Evolutionary conservation across 768 basidiomycete genomes (phyloP).

Genomic region (Lentinula boryana): DNA sequence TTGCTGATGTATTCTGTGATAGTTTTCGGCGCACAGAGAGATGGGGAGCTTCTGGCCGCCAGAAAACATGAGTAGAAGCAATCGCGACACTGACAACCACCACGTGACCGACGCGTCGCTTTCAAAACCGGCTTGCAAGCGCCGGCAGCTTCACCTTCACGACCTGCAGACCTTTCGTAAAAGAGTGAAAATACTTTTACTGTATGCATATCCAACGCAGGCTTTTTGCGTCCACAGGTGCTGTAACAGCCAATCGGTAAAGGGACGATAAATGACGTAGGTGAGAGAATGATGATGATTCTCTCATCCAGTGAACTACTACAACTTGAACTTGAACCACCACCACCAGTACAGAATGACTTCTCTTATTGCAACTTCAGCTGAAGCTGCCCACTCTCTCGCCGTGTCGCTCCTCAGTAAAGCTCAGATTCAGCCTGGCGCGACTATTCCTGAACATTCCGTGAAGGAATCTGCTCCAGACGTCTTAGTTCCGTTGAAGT

Average conservation of each 20-base stretch:
- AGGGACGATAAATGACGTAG: neutral
- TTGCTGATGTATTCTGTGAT: no score
- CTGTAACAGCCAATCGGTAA: neutral
- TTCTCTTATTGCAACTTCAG: constrained; percentile 38
- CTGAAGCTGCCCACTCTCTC: constrained; percentile 49
- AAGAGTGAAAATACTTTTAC: no score
- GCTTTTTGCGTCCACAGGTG: neutral
- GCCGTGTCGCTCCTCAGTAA: constrained; percentile 42
- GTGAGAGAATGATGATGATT: neutral
- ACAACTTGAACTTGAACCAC: neutral
- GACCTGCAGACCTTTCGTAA: no score
- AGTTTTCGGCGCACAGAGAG: no score
- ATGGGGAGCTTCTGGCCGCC: no score
- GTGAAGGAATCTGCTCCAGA: constrained; percentile 59
- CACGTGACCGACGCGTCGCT: neutral
- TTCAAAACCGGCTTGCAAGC: no score
- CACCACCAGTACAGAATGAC: constrained; percentile 29
- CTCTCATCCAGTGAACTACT: neutral
- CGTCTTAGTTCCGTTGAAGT: constrained; percentile 31
- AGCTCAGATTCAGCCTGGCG: constrained; percentile 44
- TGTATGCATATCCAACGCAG: no score
- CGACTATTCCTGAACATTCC: constrained; percentile 37
- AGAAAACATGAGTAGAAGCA: no score
- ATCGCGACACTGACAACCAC: neutral
- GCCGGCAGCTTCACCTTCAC: no score